Evolutionary conservation across 331 rosid genomes (phyloP), one percentile per base, ranked within the genome.

Genomic region (Spiraea crenata): DNA sequence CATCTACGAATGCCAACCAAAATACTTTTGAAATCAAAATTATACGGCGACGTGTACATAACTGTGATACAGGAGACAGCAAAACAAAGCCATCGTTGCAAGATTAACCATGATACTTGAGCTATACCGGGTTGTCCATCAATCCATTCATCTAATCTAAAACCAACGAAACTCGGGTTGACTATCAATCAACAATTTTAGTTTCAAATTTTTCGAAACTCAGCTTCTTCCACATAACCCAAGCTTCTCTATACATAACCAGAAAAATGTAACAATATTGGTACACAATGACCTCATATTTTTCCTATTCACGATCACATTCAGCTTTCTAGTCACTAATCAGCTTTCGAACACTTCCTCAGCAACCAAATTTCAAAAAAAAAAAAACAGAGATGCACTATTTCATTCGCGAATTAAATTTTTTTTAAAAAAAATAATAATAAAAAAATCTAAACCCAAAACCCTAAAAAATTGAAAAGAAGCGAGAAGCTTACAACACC

Each of bases 401-500:
- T 5, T 16, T 13, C 6, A 2, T 34, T 60, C 9, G 25, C 5
- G 31, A 4, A 16, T 8, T 3, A 63, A 63, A 16, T 1, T n/a
- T n/a, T n/a, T n/a, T n/a, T n/a, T n/a, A n/a, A n/a, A n/a, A n/a
- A 41, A 74, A 39, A 17, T 5, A 54, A n/a, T n/a, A n/a, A 14
- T 6, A 20, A 4, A 5, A 38, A 25, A 19, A 58, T 0, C 10
- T 8, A 9, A 31, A 3, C 10, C 45, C 15, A 65, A 56, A 81
- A 20, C 9, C 31, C 31, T 40, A 49, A 76, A 38, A 71, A 61
- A 31, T 50, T 13, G 5, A 19, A 14, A 42, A 20, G 4, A 31
- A 57, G 0, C 0, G 2, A 38, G 51, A 70, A 47, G 82, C 87
- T 84, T 82, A 92, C 98, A 51, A 92, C 72, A 77, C 98, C 98